Conservation (phyloP, 257 asterid species). For the Fraxinus pennsylvanica region DNA sequence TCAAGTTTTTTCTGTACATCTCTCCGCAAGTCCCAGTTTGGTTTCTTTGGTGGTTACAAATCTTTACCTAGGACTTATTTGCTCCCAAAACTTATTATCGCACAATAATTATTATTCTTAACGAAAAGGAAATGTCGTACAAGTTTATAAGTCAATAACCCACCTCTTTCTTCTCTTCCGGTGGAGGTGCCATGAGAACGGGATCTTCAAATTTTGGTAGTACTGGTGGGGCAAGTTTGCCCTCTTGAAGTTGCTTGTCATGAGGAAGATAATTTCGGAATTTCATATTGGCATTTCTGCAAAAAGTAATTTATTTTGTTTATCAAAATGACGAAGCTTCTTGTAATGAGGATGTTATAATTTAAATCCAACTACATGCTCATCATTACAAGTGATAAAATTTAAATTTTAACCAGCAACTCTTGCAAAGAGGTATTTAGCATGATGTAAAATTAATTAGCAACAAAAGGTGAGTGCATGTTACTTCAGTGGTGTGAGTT, state of each 20-base stretch:
- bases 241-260: constrained; percentile 94
- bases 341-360: neutral
- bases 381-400: neutral
- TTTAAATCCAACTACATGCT: constrained; percentile 6
- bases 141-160: neutral
- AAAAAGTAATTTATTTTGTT: constrained; percentile 16
- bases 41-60: constrained; percentile 97
- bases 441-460: constrained; percentile 1
- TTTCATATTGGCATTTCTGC: constrained; percentile 69
- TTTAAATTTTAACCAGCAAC: constrained; percentile 10
- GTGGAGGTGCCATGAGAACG: constrained; percentile 54
- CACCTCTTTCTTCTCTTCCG: constrained; percentile 83
- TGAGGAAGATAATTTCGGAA: constrained; percentile 97
- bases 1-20: constrained; percentile 94
- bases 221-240: constrained; percentile 81
- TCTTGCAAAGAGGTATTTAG: neutral
- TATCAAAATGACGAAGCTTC: neutral
- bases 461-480: neutral
- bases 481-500: neutral
- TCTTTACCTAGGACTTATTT: too few relatives aligned
- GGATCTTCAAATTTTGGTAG: constrained; percentile 94
- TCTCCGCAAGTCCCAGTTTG: constrained; percentile 94
- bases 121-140: neutral
- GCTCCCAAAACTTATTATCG: constrained; percentile 10
- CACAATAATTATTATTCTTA: neutral